Evolutionary conservation across 2,329 filamentous ascomycete genomes (phyloP).

Genomic region (Metarhizium rileyi): DNA sequence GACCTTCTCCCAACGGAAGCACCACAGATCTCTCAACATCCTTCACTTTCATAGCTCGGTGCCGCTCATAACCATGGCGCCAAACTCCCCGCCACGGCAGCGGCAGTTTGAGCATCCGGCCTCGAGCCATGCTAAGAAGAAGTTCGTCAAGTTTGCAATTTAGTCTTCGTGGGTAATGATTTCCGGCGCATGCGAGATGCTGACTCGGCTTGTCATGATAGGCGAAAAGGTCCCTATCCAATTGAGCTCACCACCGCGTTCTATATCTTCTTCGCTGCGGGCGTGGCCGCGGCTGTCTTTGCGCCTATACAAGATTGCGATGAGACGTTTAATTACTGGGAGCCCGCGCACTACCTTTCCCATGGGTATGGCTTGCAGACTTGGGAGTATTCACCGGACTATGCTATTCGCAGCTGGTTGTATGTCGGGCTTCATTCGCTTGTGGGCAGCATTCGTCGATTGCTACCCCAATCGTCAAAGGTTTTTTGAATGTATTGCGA

Average conservation of each 20-base stretch:
- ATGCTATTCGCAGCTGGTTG: conserved; percentile 89
- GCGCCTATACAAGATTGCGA: conserved; percentile 96
- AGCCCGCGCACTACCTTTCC: conserved; percentile 86
- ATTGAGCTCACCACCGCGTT: conserved; percentile 69
- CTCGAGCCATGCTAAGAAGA: conserved; percentile 42
- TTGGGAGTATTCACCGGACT: conserved; percentile 96
- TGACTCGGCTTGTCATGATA: conserved; percentile 14
- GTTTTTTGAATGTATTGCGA: conserved; percentile 16
- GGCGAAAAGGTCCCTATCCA: conserved; percentile 45
- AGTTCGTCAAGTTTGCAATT: conserved; percentile 22
- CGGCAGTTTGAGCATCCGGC: conserved; percentile 37
- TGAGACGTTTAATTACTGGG: conserved; percentile 99
- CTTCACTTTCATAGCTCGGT: conserved; percentile 9
- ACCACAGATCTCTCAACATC: conserved; percentile 14
- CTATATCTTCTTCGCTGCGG: conserved; percentile 67
- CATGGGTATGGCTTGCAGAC: conserved; percentile 93
- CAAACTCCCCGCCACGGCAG: conserved; percentile 20
- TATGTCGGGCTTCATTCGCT: conserved; percentile 75
- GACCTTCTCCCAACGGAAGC: conserved; percentile 10
- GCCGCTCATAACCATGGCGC: conserved; percentile 26
- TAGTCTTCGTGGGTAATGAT: neutral
- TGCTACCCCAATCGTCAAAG: conserved; percentile 54
- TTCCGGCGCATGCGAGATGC: neutral
- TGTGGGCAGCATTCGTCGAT: conserved; percentile 54
- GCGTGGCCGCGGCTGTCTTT: conserved; percentile 66